Evolutionary conservation across 768 basidiomycete genomes (phyloP).

Genomic region (Suillus alpinus): DNA sequence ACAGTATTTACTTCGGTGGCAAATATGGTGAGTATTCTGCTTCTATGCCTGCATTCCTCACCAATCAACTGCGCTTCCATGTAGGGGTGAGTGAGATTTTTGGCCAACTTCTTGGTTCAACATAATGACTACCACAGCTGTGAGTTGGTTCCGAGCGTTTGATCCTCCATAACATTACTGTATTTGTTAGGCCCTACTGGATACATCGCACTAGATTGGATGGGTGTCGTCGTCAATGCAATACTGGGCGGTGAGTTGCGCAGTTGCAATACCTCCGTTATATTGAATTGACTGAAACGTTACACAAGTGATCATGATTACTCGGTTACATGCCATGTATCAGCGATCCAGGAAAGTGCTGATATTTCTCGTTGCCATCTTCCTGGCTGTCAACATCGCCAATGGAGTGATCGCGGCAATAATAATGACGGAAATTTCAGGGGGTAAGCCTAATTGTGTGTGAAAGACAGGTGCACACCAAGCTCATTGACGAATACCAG

Average conservation of each 20-base stretch:
- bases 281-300: background rate
- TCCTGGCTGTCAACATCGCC: background rate
- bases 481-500: background rate
- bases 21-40: background rate
- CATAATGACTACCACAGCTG: background rate
- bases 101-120: background rate
- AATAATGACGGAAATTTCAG: background rate
- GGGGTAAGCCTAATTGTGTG: background rate
- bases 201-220: background rate
- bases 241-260: background rate
- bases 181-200: background rate
- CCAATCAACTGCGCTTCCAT: background rate
- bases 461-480: background rate
- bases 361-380: background rate
- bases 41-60: background rate
- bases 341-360: background rate
- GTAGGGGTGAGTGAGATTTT: background rate
- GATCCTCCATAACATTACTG: background rate
- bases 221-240: background rate
- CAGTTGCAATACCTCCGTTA: background rate
- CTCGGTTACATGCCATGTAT: background rate
- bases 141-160: background rate
- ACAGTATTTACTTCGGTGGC: background rate
- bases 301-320: background rate
- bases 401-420: background rate